Evolutionary conservation across 495 filamentous ascomycete genomes (phyloP).

Genomic region (Pseudomonodictys pantanalensis): DNA sequence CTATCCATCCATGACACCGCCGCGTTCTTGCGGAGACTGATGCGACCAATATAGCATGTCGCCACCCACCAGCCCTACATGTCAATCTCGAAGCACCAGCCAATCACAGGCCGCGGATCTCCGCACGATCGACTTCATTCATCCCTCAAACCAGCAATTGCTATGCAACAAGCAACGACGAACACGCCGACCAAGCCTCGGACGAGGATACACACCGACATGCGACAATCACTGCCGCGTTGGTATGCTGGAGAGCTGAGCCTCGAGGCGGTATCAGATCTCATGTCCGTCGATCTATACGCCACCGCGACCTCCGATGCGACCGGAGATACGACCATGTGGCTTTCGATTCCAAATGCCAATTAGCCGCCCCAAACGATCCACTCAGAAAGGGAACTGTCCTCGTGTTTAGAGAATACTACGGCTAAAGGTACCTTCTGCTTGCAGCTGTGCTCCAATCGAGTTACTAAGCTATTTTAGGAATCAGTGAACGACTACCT

Average conservation of each 20-base stretch:
- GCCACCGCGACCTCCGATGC: background rate
- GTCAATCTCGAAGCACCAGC: background rate
- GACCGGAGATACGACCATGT: background rate
- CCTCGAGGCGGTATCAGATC: background rate
- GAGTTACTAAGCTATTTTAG: no score
- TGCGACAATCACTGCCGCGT: background rate
- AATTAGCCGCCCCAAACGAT: background rate
- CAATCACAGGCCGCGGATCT: background rate
- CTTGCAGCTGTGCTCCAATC: no score
- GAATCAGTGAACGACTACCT: no score
- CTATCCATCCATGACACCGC: constrained; percentile 3
- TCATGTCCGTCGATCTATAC: background rate
- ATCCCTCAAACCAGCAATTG: no score
- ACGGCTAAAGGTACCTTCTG: no score
- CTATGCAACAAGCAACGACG: no score
- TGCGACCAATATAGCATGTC: background rate
- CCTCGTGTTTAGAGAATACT: no score
- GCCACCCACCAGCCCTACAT: constrained; percentile 23
- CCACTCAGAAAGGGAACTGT: background rate
- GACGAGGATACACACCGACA: background rate
- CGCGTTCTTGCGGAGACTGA: background rate
- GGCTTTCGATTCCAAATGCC: background rate
- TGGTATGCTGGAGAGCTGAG: background rate
- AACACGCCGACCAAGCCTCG: no score
- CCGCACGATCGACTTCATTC: constrained; percentile 2